These are phyloP conservation scores for Podila clonocystis DNA, from an alignment of 192 early-diverging fungal genomes.

Conservation along the genomic window DNA sequence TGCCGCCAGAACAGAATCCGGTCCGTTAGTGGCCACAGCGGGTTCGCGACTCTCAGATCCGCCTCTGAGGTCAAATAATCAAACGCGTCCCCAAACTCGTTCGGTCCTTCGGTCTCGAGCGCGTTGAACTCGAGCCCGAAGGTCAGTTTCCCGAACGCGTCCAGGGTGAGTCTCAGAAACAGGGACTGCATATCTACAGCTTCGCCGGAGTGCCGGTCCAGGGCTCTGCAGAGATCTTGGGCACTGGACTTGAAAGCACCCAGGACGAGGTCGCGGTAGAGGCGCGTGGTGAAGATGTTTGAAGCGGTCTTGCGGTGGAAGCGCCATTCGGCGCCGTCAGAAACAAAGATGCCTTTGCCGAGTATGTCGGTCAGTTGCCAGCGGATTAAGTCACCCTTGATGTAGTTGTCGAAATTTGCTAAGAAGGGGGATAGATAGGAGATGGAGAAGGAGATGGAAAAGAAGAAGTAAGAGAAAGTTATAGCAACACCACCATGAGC, in stretches of 20 bases:
- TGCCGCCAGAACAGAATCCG: constrained; percentile 1
- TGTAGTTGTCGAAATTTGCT: constrained; percentile 6
- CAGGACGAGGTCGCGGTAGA: neutral
- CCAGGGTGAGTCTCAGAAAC: constrained; percentile 46
- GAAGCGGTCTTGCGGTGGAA: constrained; percentile 48
- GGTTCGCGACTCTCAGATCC: constrained; percentile 1
- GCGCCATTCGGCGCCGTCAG: constrained; percentile 57
- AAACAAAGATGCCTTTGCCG: constrained; percentile 60
- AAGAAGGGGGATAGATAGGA: neutral
- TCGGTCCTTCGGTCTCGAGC: neutral
- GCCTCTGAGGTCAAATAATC: constrained; percentile 48
- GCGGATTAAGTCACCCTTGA: neutral
- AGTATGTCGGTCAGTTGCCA: constrained; percentile 28
- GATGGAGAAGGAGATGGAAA: neutral
- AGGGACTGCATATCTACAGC: constrained; percentile 42
- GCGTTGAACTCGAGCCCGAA: neutral
- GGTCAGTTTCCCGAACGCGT: constrained; percentile 15
- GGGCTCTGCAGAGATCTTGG: neutral
- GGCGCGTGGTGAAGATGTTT: neutral
- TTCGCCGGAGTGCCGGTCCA: neutral
- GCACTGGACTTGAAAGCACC: neutral
- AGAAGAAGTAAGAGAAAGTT: neutral
- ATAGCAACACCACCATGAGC: no score
- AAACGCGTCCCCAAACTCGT: constrained; percentile 56
- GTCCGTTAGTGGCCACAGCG: constrained; percentile 22